These are phyloP conservation scores for Xylaria nigripes DNA, from an alignment of 495 filamentous ascomycete genomes.

Conservation along the genomic window DNA sequence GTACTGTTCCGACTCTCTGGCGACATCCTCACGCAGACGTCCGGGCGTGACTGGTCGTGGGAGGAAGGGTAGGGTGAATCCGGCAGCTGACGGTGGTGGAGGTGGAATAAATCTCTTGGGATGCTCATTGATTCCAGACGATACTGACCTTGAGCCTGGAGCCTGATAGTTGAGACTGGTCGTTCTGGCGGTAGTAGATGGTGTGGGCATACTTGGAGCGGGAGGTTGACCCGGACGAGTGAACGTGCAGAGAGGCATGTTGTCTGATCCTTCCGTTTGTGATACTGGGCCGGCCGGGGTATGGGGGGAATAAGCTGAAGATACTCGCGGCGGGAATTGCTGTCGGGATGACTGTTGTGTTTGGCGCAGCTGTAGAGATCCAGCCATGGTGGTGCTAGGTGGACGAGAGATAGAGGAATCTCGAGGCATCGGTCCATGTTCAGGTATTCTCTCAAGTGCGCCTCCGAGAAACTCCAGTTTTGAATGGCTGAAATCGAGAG, in stretches of 20 bases:
- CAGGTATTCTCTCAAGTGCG: neutral
- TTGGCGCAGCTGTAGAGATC: constrained; percentile 1
- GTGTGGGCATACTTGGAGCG: neutral
- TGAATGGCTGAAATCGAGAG: neutral
- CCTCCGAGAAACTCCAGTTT: neutral
- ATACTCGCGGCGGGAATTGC: neutral
- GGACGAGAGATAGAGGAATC: neutral
- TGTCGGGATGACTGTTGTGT: neutral
- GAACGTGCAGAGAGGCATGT: neutral
- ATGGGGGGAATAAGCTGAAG: neutral
- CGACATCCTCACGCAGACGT: neutral
- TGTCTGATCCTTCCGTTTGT: neutral
- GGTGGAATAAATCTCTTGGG: neutral
- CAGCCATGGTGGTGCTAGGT: neutral
- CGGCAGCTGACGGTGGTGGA: neutral
- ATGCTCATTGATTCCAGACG: neutral
- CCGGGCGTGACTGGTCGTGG: neutral
- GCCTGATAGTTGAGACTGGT: neutral
- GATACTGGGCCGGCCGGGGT: neutral
- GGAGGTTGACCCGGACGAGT: neutral
- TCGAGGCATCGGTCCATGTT: neutral
- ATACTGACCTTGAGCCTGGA: neutral
- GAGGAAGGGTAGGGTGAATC: neutral
- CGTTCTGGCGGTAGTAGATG: neutral
- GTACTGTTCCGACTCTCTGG: neutral